phyloP scores from a whole-genome alignment of 2,329 filamentous ascomycete genomes.

The Lachnellula subtilissima region DNA sequence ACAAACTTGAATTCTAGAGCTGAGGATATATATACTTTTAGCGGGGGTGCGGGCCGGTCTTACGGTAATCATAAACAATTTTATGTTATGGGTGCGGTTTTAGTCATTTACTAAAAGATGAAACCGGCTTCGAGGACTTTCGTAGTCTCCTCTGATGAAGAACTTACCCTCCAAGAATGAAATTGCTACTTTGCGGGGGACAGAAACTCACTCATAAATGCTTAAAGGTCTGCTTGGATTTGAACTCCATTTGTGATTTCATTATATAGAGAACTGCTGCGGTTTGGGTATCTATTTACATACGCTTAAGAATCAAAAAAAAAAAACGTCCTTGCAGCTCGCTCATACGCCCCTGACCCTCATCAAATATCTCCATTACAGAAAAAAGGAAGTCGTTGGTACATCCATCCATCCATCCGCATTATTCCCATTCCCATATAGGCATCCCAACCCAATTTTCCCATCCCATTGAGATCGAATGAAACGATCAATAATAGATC shows the following conservation, averaged over 20 bases:
- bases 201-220: not conserved
- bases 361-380: not conserved
- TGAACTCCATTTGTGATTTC: not conserved
- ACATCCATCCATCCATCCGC: not conserved
- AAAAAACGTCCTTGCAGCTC: not conserved
- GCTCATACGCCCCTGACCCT: not conserved
- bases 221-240: not conserved
- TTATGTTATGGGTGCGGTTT: no score
- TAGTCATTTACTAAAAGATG: no score
- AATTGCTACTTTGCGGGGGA: not conserved
- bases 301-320: not conserved
- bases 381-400: not conserved
- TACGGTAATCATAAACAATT: no score
- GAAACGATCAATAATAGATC: conserved; percentile 29
- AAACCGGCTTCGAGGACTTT: no score
- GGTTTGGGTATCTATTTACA: not conserved
- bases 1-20: no score
- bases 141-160: not conserved
- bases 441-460: not conserved
- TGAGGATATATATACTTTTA: no score
- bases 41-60: no score
- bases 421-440: not conserved
- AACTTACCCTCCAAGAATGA: not conserved
- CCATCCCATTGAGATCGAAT: not conserved
- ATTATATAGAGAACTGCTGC: not conserved